Percentiles rank a stretch among this genome's conserved stretches.
These are phyloP conservation scores for Nemania diffusa DNA, from an alignment of 2,329 filamentous ascomycete genomes.

Conservation along the genomic window DNA sequence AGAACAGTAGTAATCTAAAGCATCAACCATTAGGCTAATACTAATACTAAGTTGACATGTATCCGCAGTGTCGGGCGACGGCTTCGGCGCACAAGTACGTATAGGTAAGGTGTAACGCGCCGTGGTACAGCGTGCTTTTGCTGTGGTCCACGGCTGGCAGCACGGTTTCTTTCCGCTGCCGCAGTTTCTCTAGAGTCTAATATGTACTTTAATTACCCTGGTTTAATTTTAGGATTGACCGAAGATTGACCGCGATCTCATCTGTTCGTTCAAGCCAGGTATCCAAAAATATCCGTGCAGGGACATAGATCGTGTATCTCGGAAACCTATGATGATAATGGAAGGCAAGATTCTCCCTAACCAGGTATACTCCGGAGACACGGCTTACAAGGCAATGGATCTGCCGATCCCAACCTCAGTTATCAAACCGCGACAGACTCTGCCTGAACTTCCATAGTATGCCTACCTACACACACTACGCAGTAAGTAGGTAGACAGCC, in stretches of 20 bases:
- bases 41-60: background rate
- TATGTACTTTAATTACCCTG: background rate
- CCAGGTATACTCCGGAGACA: slow-evolving; percentile 9
- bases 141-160: background rate
- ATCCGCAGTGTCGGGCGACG: slow-evolving; percentile 5
- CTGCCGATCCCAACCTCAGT: slow-evolving; percentile 26
- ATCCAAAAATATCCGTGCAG: slow-evolving; percentile 1
- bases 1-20: slow-evolving; percentile 10
- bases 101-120: background rate
- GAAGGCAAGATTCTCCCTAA: background rate
- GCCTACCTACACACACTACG: background rate
- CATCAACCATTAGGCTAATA: slow-evolving; percentile 27
- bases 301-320: background rate
- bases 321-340: background rate
- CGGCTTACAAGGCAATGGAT: slow-evolving; percentile 6
- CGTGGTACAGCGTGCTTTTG: background rate
- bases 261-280: background rate
- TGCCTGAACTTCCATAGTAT: background rate
- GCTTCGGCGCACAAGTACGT: background rate
- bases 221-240: background rate
- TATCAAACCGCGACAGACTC: slow-evolving; percentile 12
- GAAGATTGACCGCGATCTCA: background rate
- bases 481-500: background rate
- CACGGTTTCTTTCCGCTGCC: background rate
- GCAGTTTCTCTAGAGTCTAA: background rate